Conservation (phyloP, 768 basidiomycete genomes). For the Lentinula sp. region DNA sequence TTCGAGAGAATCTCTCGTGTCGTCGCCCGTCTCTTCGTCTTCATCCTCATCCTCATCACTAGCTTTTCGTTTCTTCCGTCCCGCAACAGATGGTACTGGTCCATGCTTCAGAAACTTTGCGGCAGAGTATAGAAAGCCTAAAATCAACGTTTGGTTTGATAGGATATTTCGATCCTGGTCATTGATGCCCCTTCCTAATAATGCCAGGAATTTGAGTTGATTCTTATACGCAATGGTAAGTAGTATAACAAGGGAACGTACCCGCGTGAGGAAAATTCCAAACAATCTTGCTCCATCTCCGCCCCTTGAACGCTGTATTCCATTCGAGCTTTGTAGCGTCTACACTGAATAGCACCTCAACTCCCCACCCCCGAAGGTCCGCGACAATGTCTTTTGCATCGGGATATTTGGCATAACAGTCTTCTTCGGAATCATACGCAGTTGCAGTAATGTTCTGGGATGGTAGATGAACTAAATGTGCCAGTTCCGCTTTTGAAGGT, state of each 20-base stretch:
- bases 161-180: slow-evolving; percentile 93
- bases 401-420: slow-evolving; percentile 80
- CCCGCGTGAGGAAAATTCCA: slow-evolving; percentile 99
- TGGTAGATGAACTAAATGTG: slow-evolving; percentile 30
- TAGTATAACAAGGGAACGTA: not conserved
- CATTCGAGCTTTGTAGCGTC: slow-evolving; percentile 81
- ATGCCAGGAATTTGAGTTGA: not conserved
- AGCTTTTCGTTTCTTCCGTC: slow-evolving; percentile 37
- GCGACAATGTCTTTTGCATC: slow-evolving; percentile 57
- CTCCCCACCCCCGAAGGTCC: slow-evolving; percentile 51
- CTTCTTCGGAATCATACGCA: slow-evolving; percentile 73
- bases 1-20: slow-evolving; percentile 14
- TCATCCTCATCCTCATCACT: slow-evolving; percentile 37
- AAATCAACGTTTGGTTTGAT: slow-evolving; percentile 78
- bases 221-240: not conserved
- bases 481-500: slow-evolving; percentile 36
- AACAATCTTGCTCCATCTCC: slow-evolving; percentile 71
- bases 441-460: slow-evolving; percentile 77
- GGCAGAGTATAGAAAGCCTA: slow-evolving; percentile 77
- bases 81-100: slow-evolving; percentile 36
- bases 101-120: slow-evolving; percentile 55
- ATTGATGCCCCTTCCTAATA: slow-evolving; percentile 76
- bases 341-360: slow-evolving; percentile 68
- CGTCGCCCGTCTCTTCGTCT: slow-evolving; percentile 19
- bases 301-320: slow-evolving; percentile 46